Conservation (phyloP, 2,329 filamentous ascomycete genomes). For the Aspergillus quadrilineatus region DNA sequence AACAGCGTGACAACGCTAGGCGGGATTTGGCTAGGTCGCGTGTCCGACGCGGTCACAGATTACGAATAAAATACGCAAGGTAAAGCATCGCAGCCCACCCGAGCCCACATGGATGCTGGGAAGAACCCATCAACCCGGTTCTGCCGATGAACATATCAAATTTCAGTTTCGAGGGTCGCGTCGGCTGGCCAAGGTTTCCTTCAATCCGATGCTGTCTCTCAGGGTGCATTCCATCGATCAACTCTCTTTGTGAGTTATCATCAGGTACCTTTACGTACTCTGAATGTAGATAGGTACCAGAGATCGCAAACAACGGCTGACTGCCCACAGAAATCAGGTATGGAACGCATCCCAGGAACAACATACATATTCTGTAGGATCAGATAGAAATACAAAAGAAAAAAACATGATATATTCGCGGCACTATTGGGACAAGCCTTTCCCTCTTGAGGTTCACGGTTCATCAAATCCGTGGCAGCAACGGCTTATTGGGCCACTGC, state of each 20-base stretch:
- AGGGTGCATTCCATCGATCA: background rate
- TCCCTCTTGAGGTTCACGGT: background rate
- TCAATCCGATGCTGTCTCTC: background rate
- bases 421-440: conserved; percentile 3
- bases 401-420: conserved; percentile 1
- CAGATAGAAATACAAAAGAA: conserved; percentile 4
- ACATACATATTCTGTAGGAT: too few species aligned
- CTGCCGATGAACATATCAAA: conserved; percentile 23
- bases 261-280: too few species aligned
- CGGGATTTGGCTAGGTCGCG: conserved; percentile 16
- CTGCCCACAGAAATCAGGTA: background rate
- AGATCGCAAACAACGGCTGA: background rate
- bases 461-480: background rate
- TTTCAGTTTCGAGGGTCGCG: conserved; percentile 1
- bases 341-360: background rate
- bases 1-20: conserved; percentile 16
- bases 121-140: conserved; percentile 31
- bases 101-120: conserved; percentile 27
- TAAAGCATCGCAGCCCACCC: conserved; percentile 22
- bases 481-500: background rate
- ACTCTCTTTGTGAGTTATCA: conserved; percentile 3
- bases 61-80: conserved; percentile 19
- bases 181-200: conserved; percentile 5
- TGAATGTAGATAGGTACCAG: too few species aligned
- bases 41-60: conserved; percentile 15